Percentiles rank a stretch among this genome's conserved stretches.
These are phyloP conservation scores for Solanum chmielewskii DNA, from an alignment of 257 asterid species.

Conservation along the genomic window DNA sequence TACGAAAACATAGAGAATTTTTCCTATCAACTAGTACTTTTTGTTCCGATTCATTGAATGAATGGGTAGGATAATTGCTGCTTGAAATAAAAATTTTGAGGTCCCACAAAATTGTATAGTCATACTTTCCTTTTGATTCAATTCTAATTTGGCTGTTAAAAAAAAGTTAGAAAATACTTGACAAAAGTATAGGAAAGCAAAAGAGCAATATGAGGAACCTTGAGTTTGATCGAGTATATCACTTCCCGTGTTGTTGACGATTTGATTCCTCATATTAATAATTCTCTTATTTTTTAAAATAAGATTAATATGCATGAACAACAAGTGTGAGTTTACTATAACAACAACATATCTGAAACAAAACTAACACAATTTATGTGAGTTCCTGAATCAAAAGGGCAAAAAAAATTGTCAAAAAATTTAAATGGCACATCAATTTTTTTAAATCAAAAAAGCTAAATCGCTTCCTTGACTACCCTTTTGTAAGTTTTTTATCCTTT, in stretches of 20 bases:
- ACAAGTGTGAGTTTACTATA: neutral
- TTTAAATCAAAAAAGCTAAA: too few relatives aligned
- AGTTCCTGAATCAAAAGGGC: accelerated
- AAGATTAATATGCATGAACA: too few relatives aligned
- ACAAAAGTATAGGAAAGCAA: neutral
- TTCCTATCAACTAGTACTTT: neutral
- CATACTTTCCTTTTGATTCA: neutral
- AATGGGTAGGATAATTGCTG: neutral
- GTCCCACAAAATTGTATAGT: neutral
- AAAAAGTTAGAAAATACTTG: neutral
- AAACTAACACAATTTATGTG: too few relatives aligned
- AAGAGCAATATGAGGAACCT: neutral
- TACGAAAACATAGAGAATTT: neutral
- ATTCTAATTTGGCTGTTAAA: neutral
- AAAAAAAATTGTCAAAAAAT: too few relatives aligned
- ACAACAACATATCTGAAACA: neutral
- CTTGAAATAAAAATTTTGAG: neutral
- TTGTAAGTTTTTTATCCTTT: too few relatives aligned
- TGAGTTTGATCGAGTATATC: neutral
- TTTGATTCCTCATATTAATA: accelerated
- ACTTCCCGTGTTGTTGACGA: accelerated
- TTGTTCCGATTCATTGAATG: neutral
- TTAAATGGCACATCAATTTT: too few relatives aligned
- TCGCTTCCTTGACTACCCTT: too few relatives aligned
- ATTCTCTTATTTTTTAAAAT: accelerated